These are phyloP conservation scores for Ogataea paraovalis DNA, from an alignment of 805 yeast species.

Conservation along the genomic window DNA sequence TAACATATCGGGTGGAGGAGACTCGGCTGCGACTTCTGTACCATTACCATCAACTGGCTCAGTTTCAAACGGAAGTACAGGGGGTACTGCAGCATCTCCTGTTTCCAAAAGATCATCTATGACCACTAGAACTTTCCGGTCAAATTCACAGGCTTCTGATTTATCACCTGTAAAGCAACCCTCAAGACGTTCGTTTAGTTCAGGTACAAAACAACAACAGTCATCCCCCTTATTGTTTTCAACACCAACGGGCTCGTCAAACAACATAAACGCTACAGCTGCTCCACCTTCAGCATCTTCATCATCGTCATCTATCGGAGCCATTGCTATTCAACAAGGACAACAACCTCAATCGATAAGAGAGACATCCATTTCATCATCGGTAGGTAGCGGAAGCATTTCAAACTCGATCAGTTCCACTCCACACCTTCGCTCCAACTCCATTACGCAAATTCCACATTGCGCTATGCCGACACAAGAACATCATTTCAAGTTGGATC, in stretches of 20 bases:
- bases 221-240: background rate
- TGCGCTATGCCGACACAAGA: background rate
- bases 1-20: background rate
- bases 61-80: background rate
- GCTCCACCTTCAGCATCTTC: constrained; percentile 4
- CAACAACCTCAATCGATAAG: background rate
- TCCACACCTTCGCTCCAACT: background rate
- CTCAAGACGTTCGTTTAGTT: background rate
- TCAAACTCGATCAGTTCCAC: constrained; percentile 2
- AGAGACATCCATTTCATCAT: constrained; percentile 1
- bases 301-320: constrained; percentile 2
- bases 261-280: background rate
- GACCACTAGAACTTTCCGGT: constrained; percentile 32
- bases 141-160: constrained; percentile 27
- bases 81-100: background rate
- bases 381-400: background rate
- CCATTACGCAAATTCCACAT: background rate
- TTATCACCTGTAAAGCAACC: constrained; percentile 20
- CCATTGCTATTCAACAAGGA: constrained; percentile 14
- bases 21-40: background rate
- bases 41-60: background rate
- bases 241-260: background rate
- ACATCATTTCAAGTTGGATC: background rate
- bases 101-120: constrained; percentile 21
- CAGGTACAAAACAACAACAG: background rate